Evolutionary conservation across 2,329 filamentous ascomycete genomes (phyloP).

Genomic region (Fusarium staphyleae): DNA sequence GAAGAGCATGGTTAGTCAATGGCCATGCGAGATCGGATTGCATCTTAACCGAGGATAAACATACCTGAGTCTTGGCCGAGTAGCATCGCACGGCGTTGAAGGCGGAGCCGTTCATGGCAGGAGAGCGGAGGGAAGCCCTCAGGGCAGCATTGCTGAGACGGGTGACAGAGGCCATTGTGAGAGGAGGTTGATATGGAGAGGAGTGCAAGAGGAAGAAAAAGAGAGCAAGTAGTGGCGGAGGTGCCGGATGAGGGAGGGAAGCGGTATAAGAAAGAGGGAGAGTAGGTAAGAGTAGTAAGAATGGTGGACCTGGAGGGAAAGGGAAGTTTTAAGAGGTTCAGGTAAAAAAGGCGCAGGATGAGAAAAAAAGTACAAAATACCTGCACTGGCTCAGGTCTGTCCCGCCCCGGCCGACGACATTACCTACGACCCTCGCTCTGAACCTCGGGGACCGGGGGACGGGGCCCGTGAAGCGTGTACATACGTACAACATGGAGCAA

Average conservation of each 20-base stretch:
- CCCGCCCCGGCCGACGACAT: conserved; percentile 8
- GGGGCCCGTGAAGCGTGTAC: conserved; percentile 29
- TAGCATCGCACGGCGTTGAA: conserved; percentile 90
- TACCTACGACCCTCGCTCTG: conserved; percentile 12
- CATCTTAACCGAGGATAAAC: conserved; percentile 33
- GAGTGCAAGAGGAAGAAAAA: conserved; percentile 38
- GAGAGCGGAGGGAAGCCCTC: conserved; percentile 74
- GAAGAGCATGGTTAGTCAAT: conserved; percentile 12
- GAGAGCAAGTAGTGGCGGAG: conserved; percentile 38
- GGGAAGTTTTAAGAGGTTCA: conserved; percentile 47
- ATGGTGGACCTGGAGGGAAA: conserved; percentile 20
- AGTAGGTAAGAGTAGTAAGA: conserved; percentile 33
- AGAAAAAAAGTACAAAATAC: conserved; percentile 20
- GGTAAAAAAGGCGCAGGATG: conserved; percentile 40
- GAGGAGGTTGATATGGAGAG: conserved; percentile 43
- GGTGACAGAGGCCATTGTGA: conserved; percentile 80
- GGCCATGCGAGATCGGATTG: conserved; percentile 2
- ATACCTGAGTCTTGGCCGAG: conserved; percentile 89
- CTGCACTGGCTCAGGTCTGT: conserved; percentile 7
- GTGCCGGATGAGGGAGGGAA: conserved; percentile 48
- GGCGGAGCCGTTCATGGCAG: conserved; percentile 73
- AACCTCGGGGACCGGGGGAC: conserved; percentile 34
- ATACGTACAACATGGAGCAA: conserved; percentile 12
- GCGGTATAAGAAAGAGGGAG: conserved; percentile 43
- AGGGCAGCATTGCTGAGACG: conserved; percentile 83